A percentile compares a stretch with the other conserved stretches of the same genome.
These are phyloP conservation scores for Teratosphaeria nubilosa DNA, from an alignment of 2,329 filamentous ascomycete genomes.

Conservation along the genomic window DNA sequence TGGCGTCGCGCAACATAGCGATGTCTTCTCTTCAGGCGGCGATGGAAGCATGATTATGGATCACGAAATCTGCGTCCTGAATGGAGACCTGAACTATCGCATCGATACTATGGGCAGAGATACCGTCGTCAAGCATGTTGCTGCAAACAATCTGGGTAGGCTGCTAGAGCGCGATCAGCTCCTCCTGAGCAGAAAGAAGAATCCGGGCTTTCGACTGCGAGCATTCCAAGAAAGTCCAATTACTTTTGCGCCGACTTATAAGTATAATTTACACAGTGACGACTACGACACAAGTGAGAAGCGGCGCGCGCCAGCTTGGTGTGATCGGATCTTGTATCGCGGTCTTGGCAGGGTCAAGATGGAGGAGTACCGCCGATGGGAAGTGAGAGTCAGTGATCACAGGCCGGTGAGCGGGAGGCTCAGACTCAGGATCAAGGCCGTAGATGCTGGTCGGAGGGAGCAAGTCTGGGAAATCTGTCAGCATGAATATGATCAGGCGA, in stretches of 20 bases:
- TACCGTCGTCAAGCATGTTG: constrained; percentile 77
- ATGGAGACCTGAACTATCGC: constrained; percentile 94
- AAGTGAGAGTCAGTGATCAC: constrained; percentile 84
- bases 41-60: constrained; percentile 92
- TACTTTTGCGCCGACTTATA: constrained; percentile 90
- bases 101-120: constrained; percentile 96
- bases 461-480: constrained; percentile 17
- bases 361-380: constrained; percentile 77
- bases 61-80: constrained; percentile 93
- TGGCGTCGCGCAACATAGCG: constrained; percentile 48
- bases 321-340: constrained; percentile 82
- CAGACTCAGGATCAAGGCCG: constrained; percentile 72
- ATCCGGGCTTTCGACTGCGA: constrained; percentile 78
- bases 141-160: constrained; percentile 69
- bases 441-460: constrained; percentile 56
- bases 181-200: constrained; percentile 76
- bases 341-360: constrained; percentile 75
- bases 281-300: constrained; percentile 86
- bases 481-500: constrained; percentile 62
- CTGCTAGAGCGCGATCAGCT: constrained; percentile 90
- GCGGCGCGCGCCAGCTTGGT: constrained; percentile 89
- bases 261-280: constrained; percentile 94
- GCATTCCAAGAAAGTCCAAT: constrained; percentile 88
- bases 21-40: constrained; percentile 81
- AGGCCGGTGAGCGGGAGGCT: constrained; percentile 82